Base-by-base conservation (phyloP, 1,139 yeast species). In the Tardiomyces depauwii region DNA sequence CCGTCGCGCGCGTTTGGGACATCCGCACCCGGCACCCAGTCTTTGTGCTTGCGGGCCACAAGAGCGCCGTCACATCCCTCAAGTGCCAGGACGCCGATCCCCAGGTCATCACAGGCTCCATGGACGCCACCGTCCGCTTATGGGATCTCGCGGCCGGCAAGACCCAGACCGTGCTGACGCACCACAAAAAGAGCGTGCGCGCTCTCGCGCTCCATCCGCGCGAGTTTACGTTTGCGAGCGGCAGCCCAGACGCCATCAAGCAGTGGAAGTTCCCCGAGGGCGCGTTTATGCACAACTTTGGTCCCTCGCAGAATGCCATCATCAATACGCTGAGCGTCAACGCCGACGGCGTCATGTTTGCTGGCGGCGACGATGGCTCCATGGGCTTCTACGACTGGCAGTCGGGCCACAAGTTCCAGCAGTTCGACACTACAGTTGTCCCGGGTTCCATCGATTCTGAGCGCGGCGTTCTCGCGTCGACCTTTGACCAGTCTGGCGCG, bases 1-100 rank as follows among this genome's bases (percentile, higher is more conserved):
- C 89, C 5, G 84, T 84, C 0, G 82, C 89, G 0, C 68, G 95
- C 48, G 82, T 87, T 2, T 93, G 99, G 99, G 99, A 93, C 63
- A 81, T 91, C 49, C 72, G 98, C 49, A 77, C 95, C 0, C 70
- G 93, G 46, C 67, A 76, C 2, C 82, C 89, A 16, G 80, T 85
- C 0, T 82, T 82, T 73, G 83, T 83, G 0, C 67, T 93, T 42
- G 71, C 80, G 2, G 98, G 98, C 0, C 98, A 93, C 63, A 75
- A 78, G 51, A 75, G 77, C 39, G 84, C 93, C 21, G 76, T 93
- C 10, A 80, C 82, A 43, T 73, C 81, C 42, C 82, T 91, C 1
- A 69, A 71, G 40, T 72, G 88, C 48, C 81, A 83, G 48, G 72
- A 76, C 1, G 76, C 77, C 1, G 95, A 87, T 51, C 97, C 98